phyloP scores from a whole-genome alignment of 805 yeast genomes.

The Candida boleticola region DNA sequence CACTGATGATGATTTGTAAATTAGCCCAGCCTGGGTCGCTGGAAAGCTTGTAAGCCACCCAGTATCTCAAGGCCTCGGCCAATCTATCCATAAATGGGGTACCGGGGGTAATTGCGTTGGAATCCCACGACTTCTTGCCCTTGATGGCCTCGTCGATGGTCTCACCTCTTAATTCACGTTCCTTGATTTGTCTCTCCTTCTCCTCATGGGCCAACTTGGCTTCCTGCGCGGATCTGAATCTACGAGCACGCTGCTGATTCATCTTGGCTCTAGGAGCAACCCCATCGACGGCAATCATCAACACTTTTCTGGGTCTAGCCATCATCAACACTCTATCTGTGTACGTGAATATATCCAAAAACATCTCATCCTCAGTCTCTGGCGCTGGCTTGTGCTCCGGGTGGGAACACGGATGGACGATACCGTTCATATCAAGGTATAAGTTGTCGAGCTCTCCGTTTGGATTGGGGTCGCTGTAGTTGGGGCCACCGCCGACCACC shows the following conservation, averaged over 20 bases:
- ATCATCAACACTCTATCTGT: slow-evolving; percentile 88
- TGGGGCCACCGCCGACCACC: slow-evolving; percentile 55
- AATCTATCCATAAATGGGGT: slow-evolving; percentile 95
- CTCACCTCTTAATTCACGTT: slow-evolving; percentile 66
- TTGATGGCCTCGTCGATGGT: slow-evolving; percentile 72
- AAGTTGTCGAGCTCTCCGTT: slow-evolving; percentile 95
- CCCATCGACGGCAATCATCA: slow-evolving; percentile 97
- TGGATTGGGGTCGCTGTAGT: slow-evolving; percentile 76
- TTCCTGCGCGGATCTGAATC: slow-evolving; percentile 89
- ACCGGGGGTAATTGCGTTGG: slow-evolving; percentile 97
- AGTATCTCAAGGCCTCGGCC: slow-evolving; percentile 79
- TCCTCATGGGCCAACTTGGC: slow-evolving; percentile 78
- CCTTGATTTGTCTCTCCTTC: slow-evolving; percentile 56
- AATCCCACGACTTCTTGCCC: slow-evolving; percentile 84
- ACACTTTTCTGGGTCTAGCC: slow-evolving; percentile 92
- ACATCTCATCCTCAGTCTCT: slow-evolving; percentile 95
- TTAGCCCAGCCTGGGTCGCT: slow-evolving; percentile 93
- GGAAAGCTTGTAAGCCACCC: slow-evolving; percentile 87
- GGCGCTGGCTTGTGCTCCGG: slow-evolving; percentile 97
- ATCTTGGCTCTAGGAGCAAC: slow-evolving; percentile 98
- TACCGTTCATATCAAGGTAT: slow-evolving; percentile 97
- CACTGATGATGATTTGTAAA: slow-evolving; percentile 86
- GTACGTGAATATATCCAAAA: slow-evolving; percentile 86
- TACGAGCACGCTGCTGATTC: slow-evolving; percentile 94
- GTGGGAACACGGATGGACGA: slow-evolving; percentile 98